Evolutionary conservation across 2,329 filamentous ascomycete genomes (phyloP).

Genomic region (Monosporascus sp.): DNA sequence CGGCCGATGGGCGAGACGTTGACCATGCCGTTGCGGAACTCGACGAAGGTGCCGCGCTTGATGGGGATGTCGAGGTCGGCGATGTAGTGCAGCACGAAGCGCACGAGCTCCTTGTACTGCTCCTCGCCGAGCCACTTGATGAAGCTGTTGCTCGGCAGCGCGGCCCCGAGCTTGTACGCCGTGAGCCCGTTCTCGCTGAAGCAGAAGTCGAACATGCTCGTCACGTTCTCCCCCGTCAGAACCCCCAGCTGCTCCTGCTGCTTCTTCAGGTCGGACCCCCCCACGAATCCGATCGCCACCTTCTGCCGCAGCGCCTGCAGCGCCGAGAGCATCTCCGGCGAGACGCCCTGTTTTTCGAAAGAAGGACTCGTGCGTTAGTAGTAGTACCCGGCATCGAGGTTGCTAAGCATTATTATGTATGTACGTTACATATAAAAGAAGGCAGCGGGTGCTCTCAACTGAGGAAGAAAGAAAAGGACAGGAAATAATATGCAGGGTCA

Average conservation of each 20-base stretch:
- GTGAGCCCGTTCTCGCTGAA: constrained; percentile 96
- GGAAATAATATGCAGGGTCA: neutral
- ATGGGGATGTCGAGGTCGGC: constrained; percentile 78
- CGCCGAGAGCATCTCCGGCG: constrained; percentile 76
- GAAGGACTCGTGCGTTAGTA: constrained; percentile 12
- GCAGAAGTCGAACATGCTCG: constrained; percentile 90
- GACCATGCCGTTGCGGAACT: constrained; percentile 90
- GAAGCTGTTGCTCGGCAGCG: constrained; percentile 76
- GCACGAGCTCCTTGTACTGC: constrained; percentile 71
- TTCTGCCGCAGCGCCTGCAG: constrained; percentile 79
- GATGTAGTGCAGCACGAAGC: constrained; percentile 74
- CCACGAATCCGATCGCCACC: constrained; percentile 85
- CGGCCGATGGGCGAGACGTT: constrained; percentile 80
- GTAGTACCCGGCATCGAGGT: neutral
- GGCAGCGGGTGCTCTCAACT: neutral
- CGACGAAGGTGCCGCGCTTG: constrained; percentile 79
- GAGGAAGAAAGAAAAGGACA: neutral
- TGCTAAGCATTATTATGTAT: neutral
- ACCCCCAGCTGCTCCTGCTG: constrained; percentile 93
- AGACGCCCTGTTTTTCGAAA: constrained; percentile 48
- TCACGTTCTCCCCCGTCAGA: constrained; percentile 57
- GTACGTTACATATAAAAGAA: neutral
- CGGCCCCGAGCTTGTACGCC: constrained; percentile 76
- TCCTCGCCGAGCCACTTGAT: constrained; percentile 86
- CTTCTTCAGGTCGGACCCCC: constrained; percentile 86